phyloP scores from a whole-genome alignment of 179 eudicot species.

The Heliamphora ciliata region DNA sequence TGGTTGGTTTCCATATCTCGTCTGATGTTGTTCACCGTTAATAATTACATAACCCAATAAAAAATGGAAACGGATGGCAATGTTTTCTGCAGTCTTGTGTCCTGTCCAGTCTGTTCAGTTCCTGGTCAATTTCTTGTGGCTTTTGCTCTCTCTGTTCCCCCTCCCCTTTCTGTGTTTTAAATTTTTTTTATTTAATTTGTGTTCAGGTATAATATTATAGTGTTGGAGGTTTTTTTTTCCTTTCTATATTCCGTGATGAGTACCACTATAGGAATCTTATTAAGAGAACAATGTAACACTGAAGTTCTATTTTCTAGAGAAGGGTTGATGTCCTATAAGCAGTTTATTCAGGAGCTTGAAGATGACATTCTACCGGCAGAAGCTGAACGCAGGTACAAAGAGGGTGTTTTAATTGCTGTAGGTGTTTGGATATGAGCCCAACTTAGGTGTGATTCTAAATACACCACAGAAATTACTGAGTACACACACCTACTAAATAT shows the following conservation, averaged over 20 bases:
- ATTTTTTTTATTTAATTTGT: neutral
- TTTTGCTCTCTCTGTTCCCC: neutral
- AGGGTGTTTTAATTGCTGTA: slow-evolving; percentile 10
- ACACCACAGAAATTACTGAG: too few relatives aligned
- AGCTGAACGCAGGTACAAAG: slow-evolving; percentile 86
- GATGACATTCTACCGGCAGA: slow-evolving; percentile 91
- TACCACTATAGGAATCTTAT: neutral
- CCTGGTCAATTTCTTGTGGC: neutral
- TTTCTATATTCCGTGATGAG: neutral
- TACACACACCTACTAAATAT: too few relatives aligned
- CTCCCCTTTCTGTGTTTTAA: neutral
- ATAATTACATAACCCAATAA: neutral
- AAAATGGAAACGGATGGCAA: neutral
- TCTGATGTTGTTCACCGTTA: neutral
- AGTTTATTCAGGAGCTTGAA: slow-evolving; percentile 99
- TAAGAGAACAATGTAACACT: neutral
- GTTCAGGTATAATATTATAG: neutral
- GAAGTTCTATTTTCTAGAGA: slow-evolving; percentile 40
- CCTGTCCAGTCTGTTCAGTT: neutral
- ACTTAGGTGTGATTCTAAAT: neutral
- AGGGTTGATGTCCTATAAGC: slow-evolving; percentile 97
- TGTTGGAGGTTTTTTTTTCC: neutral
- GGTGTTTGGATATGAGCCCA: slow-evolving; percentile 6
- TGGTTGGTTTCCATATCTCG: neutral
- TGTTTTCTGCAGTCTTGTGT: neutral